Evolutionary conservation across 768 basidiomycete species (phyloP).

Genomic region (Mycena galericulata): DNA sequence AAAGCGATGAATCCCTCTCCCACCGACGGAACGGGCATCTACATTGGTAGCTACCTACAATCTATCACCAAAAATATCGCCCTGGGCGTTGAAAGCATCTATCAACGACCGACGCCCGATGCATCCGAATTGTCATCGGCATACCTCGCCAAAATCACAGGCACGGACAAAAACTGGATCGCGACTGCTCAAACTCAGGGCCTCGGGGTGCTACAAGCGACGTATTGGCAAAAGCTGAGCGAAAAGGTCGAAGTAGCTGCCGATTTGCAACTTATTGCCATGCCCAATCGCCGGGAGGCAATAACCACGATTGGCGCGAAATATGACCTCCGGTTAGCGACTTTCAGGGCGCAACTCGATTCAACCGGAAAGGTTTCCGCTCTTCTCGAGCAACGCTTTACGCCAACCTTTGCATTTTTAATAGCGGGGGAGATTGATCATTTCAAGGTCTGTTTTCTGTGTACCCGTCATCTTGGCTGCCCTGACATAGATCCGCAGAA

Average conservation of each 20-base stretch:
- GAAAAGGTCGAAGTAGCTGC: constrained; percentile 98
- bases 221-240: constrained; percentile 96
- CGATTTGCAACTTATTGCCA: constrained; percentile 86
- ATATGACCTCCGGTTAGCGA: constrained; percentile 94
- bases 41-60: constrained; percentile 92
- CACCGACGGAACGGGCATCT: constrained; percentile 89
- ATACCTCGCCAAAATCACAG: constrained; percentile 85
- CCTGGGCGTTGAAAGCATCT: constrained; percentile 86
- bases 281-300: constrained; percentile 87
- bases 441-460: constrained; percentile 77
- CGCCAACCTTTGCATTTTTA: constrained; percentile 94
- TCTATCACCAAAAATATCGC: constrained; percentile 93
- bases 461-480: constrained; percentile 11
- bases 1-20: constrained; percentile 95
- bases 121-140: constrained; percentile 78
- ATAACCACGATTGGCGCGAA: constrained; percentile 95
- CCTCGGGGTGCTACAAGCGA: constrained; percentile 86
- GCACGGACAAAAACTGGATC: constrained; percentile 84
- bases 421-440: constrained; percentile 98
- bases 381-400: constrained; percentile 94
- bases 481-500: constrained; percentile 63
- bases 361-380: constrained; percentile 96
- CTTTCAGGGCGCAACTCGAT: constrained; percentile 95
- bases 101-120: constrained; percentile 82
- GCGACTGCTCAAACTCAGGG: constrained; percentile 92